A percentile compares a stretch with the other conserved stretches of the same genome.
Evolutionary conservation across 2,329 filamentous ascomycete genomes (phyloP).

Genomic region (Dactylellina haptotyla): DNA sequence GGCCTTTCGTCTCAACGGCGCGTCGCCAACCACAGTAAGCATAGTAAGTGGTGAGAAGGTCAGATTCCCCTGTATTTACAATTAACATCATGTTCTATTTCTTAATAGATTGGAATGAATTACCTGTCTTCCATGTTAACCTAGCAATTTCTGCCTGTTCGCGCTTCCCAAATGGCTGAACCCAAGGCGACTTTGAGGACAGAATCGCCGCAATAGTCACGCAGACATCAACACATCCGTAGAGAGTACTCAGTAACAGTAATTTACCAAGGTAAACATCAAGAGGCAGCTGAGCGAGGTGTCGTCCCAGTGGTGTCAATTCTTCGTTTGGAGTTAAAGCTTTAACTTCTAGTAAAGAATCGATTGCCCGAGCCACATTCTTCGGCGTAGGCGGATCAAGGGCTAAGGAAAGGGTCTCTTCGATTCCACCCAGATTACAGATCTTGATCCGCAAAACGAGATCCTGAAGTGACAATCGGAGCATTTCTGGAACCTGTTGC

Average conservation of each 20-base stretch:
- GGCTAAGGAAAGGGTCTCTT: conserved; percentile 85
- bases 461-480: conserved; percentile 91
- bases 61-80: conserved; percentile 75
- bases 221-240: conserved; percentile 89
- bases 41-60: conserved; percentile 91
- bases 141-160: conserved; percentile 83
- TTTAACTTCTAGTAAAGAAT: conserved; percentile 79
- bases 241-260: conserved; percentile 84
- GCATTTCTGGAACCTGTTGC: conserved; percentile 95
- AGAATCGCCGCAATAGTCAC: conserved; percentile 92
- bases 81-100: neutral
- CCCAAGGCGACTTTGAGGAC: conserved; percentile 93
- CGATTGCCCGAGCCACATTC: conserved; percentile 91
- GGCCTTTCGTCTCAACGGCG: conserved; percentile 74
- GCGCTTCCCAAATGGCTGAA: conserved; percentile 83
- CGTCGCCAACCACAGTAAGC: conserved; percentile 90
- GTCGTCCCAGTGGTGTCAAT: conserved; percentile 83
- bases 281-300: conserved; percentile 86
- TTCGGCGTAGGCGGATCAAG: conserved; percentile 89
- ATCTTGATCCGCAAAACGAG: conserved; percentile 96
- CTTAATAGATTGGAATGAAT: conserved; percentile 2
- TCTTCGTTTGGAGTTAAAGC: conserved; percentile 84
- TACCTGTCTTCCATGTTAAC: conserved; percentile 77
- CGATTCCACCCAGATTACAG: conserved; percentile 92
- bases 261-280: conserved; percentile 96